Conservation (phyloP, 352 stramenopile species). For the Pythium guiyangense region DNA sequence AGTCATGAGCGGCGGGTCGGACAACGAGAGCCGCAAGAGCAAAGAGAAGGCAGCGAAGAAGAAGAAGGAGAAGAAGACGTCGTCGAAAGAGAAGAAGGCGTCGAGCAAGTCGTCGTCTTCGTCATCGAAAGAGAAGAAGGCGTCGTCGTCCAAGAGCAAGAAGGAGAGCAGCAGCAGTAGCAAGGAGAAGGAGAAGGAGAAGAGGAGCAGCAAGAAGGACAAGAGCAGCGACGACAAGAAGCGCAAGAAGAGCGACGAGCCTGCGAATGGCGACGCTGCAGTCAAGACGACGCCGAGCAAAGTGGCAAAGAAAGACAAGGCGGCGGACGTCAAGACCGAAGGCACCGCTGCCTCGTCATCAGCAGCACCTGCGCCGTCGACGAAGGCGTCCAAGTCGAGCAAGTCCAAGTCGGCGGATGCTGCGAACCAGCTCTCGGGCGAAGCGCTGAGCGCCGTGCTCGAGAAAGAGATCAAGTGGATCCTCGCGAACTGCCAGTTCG, state of each 20-base stretch:
- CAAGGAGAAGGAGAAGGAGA: slow-evolving; percentile 19
- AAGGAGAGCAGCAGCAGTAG: slow-evolving; percentile 31
- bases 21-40: slow-evolving; percentile 21
- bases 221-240: slow-evolving; percentile 22
- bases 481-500: slow-evolving; percentile 67
- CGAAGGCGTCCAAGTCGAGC: not conserved
- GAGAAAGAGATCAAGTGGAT: slow-evolving; percentile 83
- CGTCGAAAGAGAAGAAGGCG: slow-evolving; percentile 30
- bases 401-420: slow-evolving; percentile 1
- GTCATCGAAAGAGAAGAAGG: slow-evolving; percentile 18
- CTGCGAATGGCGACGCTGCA: not conserved
- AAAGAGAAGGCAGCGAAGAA: slow-evolving; percentile 31
- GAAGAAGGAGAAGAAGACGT: slow-evolving; percentile 26
- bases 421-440: slow-evolving; percentile 21
- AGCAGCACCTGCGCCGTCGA: no score
- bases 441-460: slow-evolving; percentile 47
- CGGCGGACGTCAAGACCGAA: slow-evolving; percentile 33
- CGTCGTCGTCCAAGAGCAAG: slow-evolving; percentile 14
- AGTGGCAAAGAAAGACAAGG: slow-evolving; percentile 33
- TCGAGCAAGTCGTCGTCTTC: slow-evolving; percentile 7
- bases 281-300: slow-evolving; percentile 25
- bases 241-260: slow-evolving; percentile 12
- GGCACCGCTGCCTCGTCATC: no score
- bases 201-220: slow-evolving; percentile 10
- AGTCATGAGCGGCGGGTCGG: slow-evolving; percentile 16